phyloP scores from a whole-genome alignment of 2,329 filamentous ascomycete species.

The Phialophora macrospora region DNA sequence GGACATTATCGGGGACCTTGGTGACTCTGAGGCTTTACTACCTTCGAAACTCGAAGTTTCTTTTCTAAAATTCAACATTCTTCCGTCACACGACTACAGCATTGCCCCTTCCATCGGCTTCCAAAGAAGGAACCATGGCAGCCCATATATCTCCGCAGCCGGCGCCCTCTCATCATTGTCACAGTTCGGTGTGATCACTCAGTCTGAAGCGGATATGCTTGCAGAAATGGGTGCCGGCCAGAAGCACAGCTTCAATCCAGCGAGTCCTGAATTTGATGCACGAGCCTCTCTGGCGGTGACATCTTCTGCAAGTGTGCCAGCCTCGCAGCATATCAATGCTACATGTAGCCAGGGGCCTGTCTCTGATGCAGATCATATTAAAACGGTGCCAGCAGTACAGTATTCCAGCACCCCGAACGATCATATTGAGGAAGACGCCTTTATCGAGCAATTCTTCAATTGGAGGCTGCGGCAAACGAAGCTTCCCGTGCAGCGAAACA shows the following conservation, averaged over 20 bases:
- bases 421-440: not conserved
- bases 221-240: not conserved
- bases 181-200: constrained; percentile 9
- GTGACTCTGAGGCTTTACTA: constrained; percentile 7
- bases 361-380: not conserved
- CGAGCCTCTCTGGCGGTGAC: not conserved
- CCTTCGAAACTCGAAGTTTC: constrained; percentile 19
- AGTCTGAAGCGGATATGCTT: constrained; percentile 6
- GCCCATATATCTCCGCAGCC: not conserved
- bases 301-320: not conserved
- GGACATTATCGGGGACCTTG: constrained; percentile 16
- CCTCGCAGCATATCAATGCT: not conserved
- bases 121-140: not conserved
- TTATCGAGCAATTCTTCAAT: constrained; percentile 4
- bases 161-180: not conserved
- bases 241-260: not conserved
- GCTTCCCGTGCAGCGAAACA: constrained; percentile 10
- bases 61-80: constrained; percentile 20
- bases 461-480: constrained; percentile 10
- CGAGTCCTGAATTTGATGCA: not conserved
- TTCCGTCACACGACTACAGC: constrained; percentile 9
- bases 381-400: not conserved
- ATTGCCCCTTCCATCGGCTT: constrained; percentile 11
- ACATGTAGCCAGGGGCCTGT: too few relatives aligned
- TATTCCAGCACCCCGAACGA: not conserved